phyloP scores from a whole-genome alignment of 805 yeast genomes.

The Ogataea glucozyma region DNA sequence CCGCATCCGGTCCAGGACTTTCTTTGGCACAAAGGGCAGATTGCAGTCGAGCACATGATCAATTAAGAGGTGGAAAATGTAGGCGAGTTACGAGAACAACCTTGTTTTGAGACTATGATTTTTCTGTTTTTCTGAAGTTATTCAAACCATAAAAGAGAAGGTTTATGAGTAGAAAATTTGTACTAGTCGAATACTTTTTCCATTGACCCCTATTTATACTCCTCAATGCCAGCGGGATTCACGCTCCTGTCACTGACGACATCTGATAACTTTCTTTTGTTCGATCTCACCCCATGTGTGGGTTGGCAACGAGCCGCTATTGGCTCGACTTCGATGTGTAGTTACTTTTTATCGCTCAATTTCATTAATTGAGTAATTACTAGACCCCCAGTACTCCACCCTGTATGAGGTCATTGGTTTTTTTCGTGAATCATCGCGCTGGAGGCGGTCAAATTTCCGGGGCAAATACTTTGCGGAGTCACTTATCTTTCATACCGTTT shows the following conservation, averaged over 20 bases:
- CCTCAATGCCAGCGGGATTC: neutral
- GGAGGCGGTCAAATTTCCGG: constrained; percentile 1
- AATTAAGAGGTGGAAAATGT: too few relatives aligned
- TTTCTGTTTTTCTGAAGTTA: too few relatives aligned
- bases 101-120: too few relatives aligned
- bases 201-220: constrained; percentile 3
- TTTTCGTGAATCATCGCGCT: constrained; percentile 5
- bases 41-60: constrained; percentile 38
- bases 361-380: neutral
- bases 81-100: too few relatives aligned
- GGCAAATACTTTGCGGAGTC: constrained; percentile 5
- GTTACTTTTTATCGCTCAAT: neutral
- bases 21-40: constrained; percentile 44
- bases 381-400: neutral
- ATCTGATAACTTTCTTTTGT: constrained; percentile 1
- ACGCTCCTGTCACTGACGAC: neutral
- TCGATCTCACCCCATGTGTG: constrained; percentile 6
- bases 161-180: too few relatives aligned
- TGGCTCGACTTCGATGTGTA: neutral
- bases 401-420: constrained; percentile 6
- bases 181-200: too few relatives aligned
- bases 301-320: neutral
- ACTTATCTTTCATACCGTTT: neutral
- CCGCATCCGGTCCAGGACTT: constrained; percentile 71
- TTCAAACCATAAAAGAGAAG: too few relatives aligned